Conservation (phyloP, 2,329 filamentous ascomycete genomes). For the Cytospora mali region DNA sequence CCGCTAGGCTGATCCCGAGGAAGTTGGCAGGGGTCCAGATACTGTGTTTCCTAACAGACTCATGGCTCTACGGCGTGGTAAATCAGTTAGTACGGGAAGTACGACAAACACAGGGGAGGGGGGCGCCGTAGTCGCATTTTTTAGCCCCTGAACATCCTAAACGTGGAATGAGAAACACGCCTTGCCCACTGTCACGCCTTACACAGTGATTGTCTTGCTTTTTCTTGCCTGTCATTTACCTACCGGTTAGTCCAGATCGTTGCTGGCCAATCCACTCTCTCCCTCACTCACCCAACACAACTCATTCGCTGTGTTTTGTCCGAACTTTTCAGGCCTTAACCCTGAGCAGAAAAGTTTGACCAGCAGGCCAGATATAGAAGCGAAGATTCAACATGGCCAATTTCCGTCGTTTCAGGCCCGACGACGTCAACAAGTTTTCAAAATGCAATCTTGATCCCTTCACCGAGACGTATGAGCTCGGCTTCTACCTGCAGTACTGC, state of each 20-base stretch:
- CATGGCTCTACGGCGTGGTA: background rate
- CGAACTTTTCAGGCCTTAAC: background rate
- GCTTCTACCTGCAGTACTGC: constrained; percentile 95
- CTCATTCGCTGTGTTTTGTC: background rate
- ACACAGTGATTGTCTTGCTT: too few species aligned
- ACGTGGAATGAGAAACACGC: background rate
- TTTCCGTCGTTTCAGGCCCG: constrained; percentile 81
- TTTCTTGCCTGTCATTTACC: too few species aligned
- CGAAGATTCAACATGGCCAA: constrained; percentile 65
- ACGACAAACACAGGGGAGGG: too few species aligned
- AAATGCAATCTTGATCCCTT: constrained; percentile 94
- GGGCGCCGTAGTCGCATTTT: background rate
- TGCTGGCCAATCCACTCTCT: background rate
- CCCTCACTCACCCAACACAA: too few species aligned
- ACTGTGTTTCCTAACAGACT: background rate
- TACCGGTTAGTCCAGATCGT: background rate
- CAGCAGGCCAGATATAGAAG: background rate
- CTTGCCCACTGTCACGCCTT: too few species aligned
- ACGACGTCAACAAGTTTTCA: constrained; percentile 86
- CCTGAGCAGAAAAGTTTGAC: background rate
- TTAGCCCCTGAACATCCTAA: background rate
- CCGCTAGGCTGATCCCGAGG: background rate
- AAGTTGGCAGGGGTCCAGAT: background rate
- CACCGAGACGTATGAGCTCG: constrained; percentile 96
- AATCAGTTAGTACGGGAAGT: background rate